These are phyloP conservation scores for Jackrogersella multiformis DNA, from an alignment of 495 filamentous ascomycete species.

Conservation along the genomic window DNA sequence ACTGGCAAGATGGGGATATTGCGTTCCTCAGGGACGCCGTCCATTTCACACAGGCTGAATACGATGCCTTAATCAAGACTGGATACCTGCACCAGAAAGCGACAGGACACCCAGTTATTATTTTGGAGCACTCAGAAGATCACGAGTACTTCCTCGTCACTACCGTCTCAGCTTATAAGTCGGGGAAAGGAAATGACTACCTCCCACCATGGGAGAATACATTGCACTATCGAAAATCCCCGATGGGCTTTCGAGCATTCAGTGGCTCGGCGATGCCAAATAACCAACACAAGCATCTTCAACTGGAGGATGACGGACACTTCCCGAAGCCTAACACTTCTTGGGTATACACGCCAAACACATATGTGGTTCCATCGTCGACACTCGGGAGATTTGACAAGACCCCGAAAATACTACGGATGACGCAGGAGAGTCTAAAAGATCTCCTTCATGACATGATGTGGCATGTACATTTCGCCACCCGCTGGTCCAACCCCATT, in stretches of 20 bases:
- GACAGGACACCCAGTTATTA: slow-evolving; percentile 48
- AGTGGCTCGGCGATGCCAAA: slow-evolving; percentile 25
- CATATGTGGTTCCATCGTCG: slow-evolving; percentile 37
- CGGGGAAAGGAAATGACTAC: slow-evolving; percentile 27
- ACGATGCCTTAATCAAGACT: slow-evolving; percentile 16
- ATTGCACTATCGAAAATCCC: slow-evolving; percentile 34
- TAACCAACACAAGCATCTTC: slow-evolving; percentile 13
- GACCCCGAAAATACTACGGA: neutral
- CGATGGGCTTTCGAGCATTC: slow-evolving; percentile 44
- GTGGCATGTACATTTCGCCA: neutral
- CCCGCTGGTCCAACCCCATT: slow-evolving; percentile 11
- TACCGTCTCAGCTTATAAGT: slow-evolving; percentile 48
- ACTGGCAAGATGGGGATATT: slow-evolving; percentile 45
- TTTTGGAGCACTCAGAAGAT: slow-evolving; percentile 34
- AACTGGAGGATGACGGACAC: slow-evolving; percentile 18
- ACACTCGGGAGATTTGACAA: slow-evolving; percentile 36
- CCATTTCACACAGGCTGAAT: slow-evolving; percentile 16
- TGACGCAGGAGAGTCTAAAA: slow-evolving; percentile 23
- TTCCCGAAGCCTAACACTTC: slow-evolving; percentile 47
- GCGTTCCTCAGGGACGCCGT: slow-evolving; percentile 39
- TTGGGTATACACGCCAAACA: slow-evolving; percentile 44
- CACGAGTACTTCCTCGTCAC: slow-evolving; percentile 37
- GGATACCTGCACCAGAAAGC: slow-evolving; percentile 33
- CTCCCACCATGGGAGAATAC: slow-evolving; percentile 44
- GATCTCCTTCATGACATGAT: slow-evolving; percentile 21